Evolutionary conservation across 2,329 filamentous ascomycete species (phyloP).

Genomic region (Nemania abortiva): DNA sequence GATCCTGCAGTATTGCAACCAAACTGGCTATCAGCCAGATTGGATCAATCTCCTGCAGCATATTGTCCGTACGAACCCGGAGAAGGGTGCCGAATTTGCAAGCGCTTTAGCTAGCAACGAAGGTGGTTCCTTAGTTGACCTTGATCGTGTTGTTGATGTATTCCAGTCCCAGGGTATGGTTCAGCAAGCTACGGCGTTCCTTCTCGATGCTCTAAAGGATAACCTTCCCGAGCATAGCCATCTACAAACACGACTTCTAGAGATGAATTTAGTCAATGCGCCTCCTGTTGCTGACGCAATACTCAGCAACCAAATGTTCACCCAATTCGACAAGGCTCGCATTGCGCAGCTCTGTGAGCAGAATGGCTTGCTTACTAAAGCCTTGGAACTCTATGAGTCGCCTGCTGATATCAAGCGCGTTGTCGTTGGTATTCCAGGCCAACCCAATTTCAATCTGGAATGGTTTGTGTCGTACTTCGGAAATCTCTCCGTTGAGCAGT

Average conservation of each 20-base stretch:
- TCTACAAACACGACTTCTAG: conserved; percentile 91
- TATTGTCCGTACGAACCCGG: conserved; percentile 89
- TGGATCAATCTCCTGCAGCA: conserved; percentile 93
- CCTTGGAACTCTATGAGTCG: conserved; percentile 95
- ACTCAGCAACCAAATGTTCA: conserved; percentile 98
- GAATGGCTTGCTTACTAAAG: conserved; percentile 86
- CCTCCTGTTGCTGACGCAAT: conserved; percentile 98
- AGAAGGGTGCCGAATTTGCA: conserved; percentile 95
- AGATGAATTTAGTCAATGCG: conserved; percentile 98
- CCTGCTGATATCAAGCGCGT: conserved; percentile 90
- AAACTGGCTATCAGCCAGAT: conserved; percentile 92
- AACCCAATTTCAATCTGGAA: conserved; percentile 88
- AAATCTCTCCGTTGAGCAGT: conserved; percentile 93
- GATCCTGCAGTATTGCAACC: conserved; percentile 89
- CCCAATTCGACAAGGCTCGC: conserved; percentile 91
- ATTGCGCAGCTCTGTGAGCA: conserved; percentile 94
- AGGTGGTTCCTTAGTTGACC: conserved; percentile 86
- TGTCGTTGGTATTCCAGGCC: conserved; percentile 82
- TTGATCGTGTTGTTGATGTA: conserved; percentile 95
- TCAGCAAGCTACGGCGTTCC: conserved; percentile 97
- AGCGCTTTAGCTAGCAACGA: conserved; percentile 92
- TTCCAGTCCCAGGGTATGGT: conserved; percentile 99
- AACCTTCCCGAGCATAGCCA: conserved; percentile 94
- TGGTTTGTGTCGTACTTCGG: conserved; percentile 95
- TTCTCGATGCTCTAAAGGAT: conserved; percentile 93